These are phyloP conservation scores for Spizellomyces punctatus DNA, from an alignment of 192 early-diverging fungal species.

Conservation along the genomic window DNA sequence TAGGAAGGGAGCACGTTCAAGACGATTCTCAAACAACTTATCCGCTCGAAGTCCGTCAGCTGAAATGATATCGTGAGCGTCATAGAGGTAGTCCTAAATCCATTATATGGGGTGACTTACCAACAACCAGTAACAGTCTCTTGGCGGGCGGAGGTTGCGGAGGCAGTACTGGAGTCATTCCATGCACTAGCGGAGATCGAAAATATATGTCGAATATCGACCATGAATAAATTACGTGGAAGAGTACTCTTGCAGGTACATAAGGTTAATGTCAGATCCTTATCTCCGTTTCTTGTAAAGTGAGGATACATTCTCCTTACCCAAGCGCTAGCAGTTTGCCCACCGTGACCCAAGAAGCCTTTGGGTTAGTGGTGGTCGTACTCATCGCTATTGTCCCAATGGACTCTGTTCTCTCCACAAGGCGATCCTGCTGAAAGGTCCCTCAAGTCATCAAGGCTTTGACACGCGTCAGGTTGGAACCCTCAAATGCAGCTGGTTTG, in stretches of 20 bases:
- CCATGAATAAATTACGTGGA: constrained; percentile 87
- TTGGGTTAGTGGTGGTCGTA: too few relatives aligned
- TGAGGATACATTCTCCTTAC: too few relatives aligned
- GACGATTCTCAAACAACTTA: constrained; percentile 74
- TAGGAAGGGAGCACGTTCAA: constrained; percentile 52
- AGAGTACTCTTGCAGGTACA: constrained; percentile 66
- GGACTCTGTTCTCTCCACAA: too few relatives aligned
- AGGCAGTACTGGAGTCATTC: constrained; percentile 86
- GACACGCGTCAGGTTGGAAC: too few relatives aligned
- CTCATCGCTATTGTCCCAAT: too few relatives aligned
- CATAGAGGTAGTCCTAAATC: background rate
- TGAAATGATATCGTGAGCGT: constrained; percentile 23
- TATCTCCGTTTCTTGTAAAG: too few relatives aligned
- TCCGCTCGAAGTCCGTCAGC: constrained; percentile 94
- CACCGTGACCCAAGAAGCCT: too few relatives aligned
- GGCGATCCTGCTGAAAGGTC: too few relatives aligned
- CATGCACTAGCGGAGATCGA: constrained; percentile 95
- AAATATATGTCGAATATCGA: constrained; percentile 99
- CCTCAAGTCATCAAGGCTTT: too few relatives aligned
- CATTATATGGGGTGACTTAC: constrained; percentile 32
- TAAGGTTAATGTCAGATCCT: background rate
- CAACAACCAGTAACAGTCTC: constrained; percentile 86
- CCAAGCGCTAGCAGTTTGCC: too few relatives aligned
- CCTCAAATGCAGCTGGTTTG: too few relatives aligned
- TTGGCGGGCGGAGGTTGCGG: constrained; percentile 73